A percentile compares a stretch with the other conserved stretches of the same genome.
These are phyloP conservation scores for Chlorella variabilis DNA, from an alignment of 163 green algal genomes.

Conservation along the genomic window DNA sequence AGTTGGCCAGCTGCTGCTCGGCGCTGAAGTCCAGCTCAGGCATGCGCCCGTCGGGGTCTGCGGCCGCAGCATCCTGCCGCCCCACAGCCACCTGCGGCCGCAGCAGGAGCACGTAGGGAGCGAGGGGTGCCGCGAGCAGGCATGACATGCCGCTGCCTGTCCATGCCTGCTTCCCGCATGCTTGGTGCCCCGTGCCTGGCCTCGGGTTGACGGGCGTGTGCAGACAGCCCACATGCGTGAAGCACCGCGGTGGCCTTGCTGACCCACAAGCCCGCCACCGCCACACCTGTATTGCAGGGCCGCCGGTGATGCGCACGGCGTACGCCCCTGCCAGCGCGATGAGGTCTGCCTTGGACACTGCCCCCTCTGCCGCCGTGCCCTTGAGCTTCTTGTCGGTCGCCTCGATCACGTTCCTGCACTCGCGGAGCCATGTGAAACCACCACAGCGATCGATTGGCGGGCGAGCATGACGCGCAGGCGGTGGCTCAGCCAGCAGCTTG, in stretches of 20 bases:
- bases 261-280: no score
- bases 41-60: conserved; percentile 81
- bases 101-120: background rate
- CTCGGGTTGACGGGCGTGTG: no score
- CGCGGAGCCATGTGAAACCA: no score
- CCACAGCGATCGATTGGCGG: no score
- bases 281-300: conserved; percentile 62
- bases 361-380: conserved; percentile 66
- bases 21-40: conserved; percentile 72
- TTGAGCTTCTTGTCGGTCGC: conserved; percentile 54
- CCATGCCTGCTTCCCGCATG: no score
- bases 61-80: conserved; percentile 59
- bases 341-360: conserved; percentile 82
- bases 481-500: no score
- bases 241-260: no score
- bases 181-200: no score
- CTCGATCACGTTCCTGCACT: conserved; percentile 51
- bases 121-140: background rate
- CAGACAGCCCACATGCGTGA: no score
- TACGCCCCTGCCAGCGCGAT: conserved; percentile 78
- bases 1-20: conserved; percentile 69
- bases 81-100: conserved; percentile 48
- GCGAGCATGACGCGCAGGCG: no score
- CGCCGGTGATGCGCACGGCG: conserved; percentile 75
- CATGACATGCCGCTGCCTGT: no score